phyloP scores from a whole-genome alignment of 2,329 filamentous ascomycete species.

The Aspergillus brunneoviolaceus region DNA sequence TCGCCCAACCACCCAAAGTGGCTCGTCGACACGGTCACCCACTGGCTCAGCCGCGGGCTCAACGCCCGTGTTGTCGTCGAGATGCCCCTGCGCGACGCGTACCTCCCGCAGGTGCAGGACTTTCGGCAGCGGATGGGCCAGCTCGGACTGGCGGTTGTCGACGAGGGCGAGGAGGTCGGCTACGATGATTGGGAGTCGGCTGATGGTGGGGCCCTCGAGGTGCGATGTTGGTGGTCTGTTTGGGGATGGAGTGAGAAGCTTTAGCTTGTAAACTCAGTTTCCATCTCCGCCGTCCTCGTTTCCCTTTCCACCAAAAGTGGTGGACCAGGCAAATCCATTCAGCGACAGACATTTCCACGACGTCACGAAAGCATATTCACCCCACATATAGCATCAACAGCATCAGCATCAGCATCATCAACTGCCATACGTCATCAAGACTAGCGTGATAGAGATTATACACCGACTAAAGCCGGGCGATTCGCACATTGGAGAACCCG shows the following conservation, averaged over 20 bases:
- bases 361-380: slow-evolving; percentile 28
- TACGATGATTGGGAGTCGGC: slow-evolving; percentile 50
- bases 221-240: slow-evolving; percentile 50
- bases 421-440: not conserved
- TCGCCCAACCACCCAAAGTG: slow-evolving; percentile 76
- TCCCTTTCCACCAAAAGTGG: too few species aligned
- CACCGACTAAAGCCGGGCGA: not conserved
- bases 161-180: slow-evolving; percentile 47
- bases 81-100: slow-evolving; percentile 73
- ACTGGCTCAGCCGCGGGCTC: slow-evolving; percentile 60
- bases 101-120: slow-evolving; percentile 59
- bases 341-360: slow-evolving; percentile 19
- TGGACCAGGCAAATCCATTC: not conserved
- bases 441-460: not conserved
- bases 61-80: slow-evolving; percentile 72
- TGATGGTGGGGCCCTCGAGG: slow-evolving; percentile 43
- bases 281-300: not conserved
- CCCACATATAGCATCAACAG: slow-evolving; percentile 9
- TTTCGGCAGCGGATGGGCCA: slow-evolving; percentile 63
- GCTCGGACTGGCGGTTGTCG: slow-evolving; percentile 55
- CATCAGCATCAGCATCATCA: not conserved
- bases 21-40: slow-evolving; percentile 67
- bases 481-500: not conserved
- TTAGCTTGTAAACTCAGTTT: slow-evolving; percentile 12
- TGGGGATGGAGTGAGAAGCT: slow-evolving; percentile 46